A percentile compares a stretch with the other conserved stretches of the same genome.
Conservation (phyloP, 2,329 filamentous ascomycete genomes). For the Phialemonium atrogriseum region DNA sequence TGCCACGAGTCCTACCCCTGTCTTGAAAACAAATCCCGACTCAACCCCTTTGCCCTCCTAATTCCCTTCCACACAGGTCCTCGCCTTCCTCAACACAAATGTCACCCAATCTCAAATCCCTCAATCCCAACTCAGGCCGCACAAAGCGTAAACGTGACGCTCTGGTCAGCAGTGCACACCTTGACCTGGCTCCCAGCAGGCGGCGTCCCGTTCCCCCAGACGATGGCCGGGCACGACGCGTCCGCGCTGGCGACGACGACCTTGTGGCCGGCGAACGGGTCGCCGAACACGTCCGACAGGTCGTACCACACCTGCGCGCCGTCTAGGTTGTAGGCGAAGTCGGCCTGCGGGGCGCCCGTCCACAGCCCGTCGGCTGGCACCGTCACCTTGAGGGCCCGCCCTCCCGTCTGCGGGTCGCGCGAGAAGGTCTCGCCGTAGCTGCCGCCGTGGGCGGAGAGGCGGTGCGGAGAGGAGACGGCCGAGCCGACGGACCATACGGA, state of each 20-base stretch:
- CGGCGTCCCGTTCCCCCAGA: conserved; percentile 24
- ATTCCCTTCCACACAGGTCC: too few relatives aligned
- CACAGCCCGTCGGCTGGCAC: conserved; percentile 24
- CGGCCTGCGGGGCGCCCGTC: conserved; percentile 29
- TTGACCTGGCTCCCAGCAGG: conserved; percentile 29
- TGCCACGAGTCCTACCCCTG: too few relatives aligned
- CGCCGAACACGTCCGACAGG: conserved; percentile 30
- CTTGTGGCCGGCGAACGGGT: conserved; percentile 25
- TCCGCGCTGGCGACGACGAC: conserved; percentile 21
- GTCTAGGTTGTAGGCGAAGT: conserved; percentile 30
- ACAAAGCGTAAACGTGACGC: conserved; percentile 28
- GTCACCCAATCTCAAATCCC: too few relatives aligned
- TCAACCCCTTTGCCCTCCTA: too few relatives aligned
- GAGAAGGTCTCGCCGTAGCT: conserved; percentile 24
- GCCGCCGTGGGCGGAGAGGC: conserved; percentile 17
- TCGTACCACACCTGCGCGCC: conserved; percentile 28
- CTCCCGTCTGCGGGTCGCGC: conserved; percentile 27
- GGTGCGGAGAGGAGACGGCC: conserved; percentile 15
- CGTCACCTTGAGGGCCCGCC: conserved; percentile 30
- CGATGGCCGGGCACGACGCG: conserved; percentile 23
- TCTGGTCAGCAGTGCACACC: conserved; percentile 21
- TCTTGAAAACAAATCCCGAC: too few relatives aligned
- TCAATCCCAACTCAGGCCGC: too few relatives aligned
- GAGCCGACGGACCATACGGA: conserved; percentile 30
- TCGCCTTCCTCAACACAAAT: too few relatives aligned